phyloP scores from a whole-genome alignment of 1,139 yeast genomes.

The Magnusiomyces fungicola region DNA sequence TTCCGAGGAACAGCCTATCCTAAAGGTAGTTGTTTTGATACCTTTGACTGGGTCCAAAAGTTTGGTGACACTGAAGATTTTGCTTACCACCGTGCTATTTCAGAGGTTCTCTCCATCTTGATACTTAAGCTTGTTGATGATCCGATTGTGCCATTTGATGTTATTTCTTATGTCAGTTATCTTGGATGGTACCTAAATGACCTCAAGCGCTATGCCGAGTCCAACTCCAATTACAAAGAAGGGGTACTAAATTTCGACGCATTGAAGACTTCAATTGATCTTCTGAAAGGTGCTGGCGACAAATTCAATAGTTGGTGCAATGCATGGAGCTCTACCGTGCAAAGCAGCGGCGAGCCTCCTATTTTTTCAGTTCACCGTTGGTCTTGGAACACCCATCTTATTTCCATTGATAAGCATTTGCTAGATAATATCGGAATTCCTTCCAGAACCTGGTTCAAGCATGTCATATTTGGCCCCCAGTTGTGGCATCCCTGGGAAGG shows the following conservation, averaged over 20 bases:
- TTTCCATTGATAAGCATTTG: conserved; percentile 49
- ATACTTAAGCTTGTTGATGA: conserved; percentile 56
- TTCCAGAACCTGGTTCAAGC: conserved; percentile 59
- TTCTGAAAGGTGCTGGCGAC: conserved; percentile 22
- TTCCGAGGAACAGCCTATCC: conserved; percentile 44
- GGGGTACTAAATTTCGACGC: conserved; percentile 19
- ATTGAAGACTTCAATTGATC: conserved; percentile 24
- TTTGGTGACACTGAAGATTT: conserved; percentile 34
- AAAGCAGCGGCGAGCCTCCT: conserved; percentile 50
- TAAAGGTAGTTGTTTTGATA: conserved; percentile 58
- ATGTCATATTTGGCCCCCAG: conserved; percentile 66
- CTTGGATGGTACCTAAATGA: conserved; percentile 44
- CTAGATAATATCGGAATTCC: conserved; percentile 43
- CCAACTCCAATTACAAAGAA: conserved; percentile 15
- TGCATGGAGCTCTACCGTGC: conserved; percentile 47
- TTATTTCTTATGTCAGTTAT: conserved; percentile 42
- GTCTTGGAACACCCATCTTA: conserved; percentile 69
- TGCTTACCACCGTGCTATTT: conserved; percentile 49
- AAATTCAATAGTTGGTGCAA: conserved; percentile 40
- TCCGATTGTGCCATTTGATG: conserved; percentile 69
- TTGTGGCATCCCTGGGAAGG: conserved; percentile 45
- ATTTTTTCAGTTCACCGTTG: conserved; percentile 62
- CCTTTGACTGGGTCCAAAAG: conserved; percentile 36
- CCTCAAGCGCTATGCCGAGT: conserved; percentile 40
- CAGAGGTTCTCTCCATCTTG: conserved; percentile 49